Conservation (phyloP, 228 moss, liverwort and hornwort genomes). For the Sphagnum fallax region DNA sequence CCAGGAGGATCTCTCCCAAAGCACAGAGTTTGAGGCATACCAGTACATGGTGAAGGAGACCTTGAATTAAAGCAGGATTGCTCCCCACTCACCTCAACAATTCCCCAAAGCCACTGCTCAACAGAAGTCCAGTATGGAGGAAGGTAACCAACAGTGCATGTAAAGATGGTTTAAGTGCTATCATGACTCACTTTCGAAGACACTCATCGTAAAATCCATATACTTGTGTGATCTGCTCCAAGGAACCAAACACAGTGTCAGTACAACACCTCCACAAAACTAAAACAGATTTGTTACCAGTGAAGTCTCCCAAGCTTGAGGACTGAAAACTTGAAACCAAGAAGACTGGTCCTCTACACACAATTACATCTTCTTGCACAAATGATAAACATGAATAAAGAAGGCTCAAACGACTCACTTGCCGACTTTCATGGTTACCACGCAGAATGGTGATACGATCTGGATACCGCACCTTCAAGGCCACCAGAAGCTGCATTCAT, state of each 20-base stretch:
- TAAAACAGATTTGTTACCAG: no score
- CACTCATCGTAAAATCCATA: constrained; percentile 99
- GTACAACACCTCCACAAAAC: background rate
- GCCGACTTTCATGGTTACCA: constrained; percentile 56
- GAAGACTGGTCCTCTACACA: no score
- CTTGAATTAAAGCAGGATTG: no score
- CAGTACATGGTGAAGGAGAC: no score
- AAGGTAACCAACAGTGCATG: constrained; percentile 5
- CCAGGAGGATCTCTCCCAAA: no score
- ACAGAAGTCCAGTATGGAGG: background rate
- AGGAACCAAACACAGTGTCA: background rate
- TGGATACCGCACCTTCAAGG: constrained; percentile 48
- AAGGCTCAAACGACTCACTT: constrained; percentile 8
- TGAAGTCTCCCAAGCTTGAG: no score
- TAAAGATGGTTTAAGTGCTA: constrained; percentile 1
- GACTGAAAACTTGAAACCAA: no score
- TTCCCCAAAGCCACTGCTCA: no score
- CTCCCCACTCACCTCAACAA: no score
- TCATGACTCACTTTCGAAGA: constrained; percentile 55
- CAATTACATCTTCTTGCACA: no score
- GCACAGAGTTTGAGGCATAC: no score
- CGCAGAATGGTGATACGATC: constrained; percentile 56
- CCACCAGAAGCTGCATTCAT: constrained; percentile 32
- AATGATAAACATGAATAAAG: background rate
- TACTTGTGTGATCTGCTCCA: constrained; percentile 37